Base-by-base conservation (phyloP, 306 rosid species). In the Cicer pinnatifidum region DNA sequence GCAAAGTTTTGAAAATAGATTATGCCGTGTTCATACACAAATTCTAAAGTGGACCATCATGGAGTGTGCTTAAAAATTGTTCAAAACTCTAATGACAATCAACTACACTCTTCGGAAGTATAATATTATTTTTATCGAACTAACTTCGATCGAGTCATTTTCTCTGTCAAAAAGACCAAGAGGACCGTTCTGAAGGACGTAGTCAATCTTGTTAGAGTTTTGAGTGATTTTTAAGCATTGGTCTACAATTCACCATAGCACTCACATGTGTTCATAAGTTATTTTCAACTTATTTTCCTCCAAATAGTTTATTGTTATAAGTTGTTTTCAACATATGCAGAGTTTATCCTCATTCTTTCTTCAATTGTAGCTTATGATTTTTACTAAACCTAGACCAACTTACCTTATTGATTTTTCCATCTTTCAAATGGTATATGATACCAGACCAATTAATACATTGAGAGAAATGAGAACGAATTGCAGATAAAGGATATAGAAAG, bases 391-490 rank as follows among this genome's bases (percentile, higher is more conserved):
- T 41, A 47, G 13, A 70, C 60, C 46, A 73, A 71, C 75, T 67
- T 86, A 95, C 99, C 93, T 88, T 87, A 75, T 16, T 65, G 75
- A 95, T 84, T 88, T 90, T 95, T 56, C 99, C 99, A 69, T 89
- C 88, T 85, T 86, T 90, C 78, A 95, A 83, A 84, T 95, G 78
- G 74, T 95, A 95, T 41, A 84, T 78, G 53, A 90, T 95, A 46
- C 99, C 99, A 13, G 99, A 95, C 99, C 99, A 95, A 63, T 90
- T 95, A 83, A 95, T 95, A 20, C 89, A 88, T 65, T 95, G 97
- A 67, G 97, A 76, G 76, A 90, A 87, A 83, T 95, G 97, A 46
- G 99, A 95, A 65, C 97, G 92, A 11, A 92, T 8, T 0, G 99
- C 97, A 44, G 93, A 95, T 80, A 95, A 1, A 12, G 97, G 93